Percentiles rank a stretch among this genome's conserved stretches.
Conservation (phyloP, 1,284 basidiomycete genomes). For the Rhizoctonia solani region DNA sequence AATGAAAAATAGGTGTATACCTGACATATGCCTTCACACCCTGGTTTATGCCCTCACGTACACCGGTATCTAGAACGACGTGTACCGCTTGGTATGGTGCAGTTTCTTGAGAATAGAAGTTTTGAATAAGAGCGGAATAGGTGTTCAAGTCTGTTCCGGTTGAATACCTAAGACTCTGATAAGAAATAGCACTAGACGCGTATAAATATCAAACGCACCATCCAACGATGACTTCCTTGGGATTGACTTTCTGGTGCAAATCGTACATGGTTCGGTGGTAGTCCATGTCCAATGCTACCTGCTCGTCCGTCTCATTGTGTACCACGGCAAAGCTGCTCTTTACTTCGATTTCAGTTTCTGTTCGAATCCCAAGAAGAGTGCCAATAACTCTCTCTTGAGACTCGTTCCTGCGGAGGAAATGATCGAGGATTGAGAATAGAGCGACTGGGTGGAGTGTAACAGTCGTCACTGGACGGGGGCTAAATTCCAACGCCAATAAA, state of each 20-base stretch:
- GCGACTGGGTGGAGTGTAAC: slow-evolving; percentile 91
- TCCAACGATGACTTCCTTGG: slow-evolving; percentile 86
- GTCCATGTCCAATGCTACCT: slow-evolving; percentile 94
- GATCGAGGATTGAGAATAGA: slow-evolving; percentile 94
- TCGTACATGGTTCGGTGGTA: slow-evolving; percentile 95
- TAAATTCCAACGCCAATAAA: slow-evolving; percentile 43
- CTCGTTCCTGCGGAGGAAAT: slow-evolving; percentile 88
- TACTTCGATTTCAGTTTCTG: slow-evolving; percentile 72
- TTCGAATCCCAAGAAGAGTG: slow-evolving; percentile 87
- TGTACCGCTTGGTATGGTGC: slow-evolving; percentile 89
- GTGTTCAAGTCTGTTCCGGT: slow-evolving; percentile 90
- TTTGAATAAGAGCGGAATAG: slow-evolving; percentile 97
- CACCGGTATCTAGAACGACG: slow-evolving; percentile 88
- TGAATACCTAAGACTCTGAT: slow-evolving; percentile 68
- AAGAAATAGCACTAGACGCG: background rate
- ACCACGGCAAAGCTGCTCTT: slow-evolving; percentile 85
- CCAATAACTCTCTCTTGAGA: slow-evolving; percentile 92
- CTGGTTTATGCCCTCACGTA: slow-evolving; percentile 69
- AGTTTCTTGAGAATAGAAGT: slow-evolving; percentile 95
- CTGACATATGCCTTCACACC: slow-evolving; percentile 89
- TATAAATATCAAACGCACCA: slow-evolving; percentile 60
- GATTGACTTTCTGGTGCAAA: slow-evolving; percentile 80
- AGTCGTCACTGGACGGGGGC: slow-evolving; percentile 65
- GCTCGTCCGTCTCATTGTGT: slow-evolving; percentile 89
- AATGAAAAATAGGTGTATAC: slow-evolving; percentile 50